Conservation (phyloP, 140 eudicot species). For the Flaveria floridana region DNA sequence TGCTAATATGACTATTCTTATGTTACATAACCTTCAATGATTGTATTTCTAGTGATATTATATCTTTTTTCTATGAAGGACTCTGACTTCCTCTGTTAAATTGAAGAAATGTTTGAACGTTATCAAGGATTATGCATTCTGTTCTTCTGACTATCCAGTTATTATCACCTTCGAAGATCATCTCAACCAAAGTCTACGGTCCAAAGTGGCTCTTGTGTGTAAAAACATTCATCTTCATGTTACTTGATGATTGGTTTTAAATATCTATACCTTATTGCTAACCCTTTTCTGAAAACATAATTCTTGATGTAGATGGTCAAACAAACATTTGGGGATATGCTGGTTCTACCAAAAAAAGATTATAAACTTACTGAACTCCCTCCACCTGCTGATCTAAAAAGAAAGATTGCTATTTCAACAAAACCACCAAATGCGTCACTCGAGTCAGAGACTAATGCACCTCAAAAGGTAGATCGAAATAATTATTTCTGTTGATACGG, state of each 20-base stretch:
- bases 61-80: conserved; percentile 13
- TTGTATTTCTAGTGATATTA: conserved; percentile 16
- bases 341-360: conserved; percentile 28
- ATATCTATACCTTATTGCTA: neutral
- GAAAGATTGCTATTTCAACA: conserved; percentile 44
- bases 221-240: conserved; percentile 6
- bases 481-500: neutral
- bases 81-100: conserved; percentile 18
- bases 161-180: conserved; percentile 20
- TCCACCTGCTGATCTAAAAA: conserved; percentile 42
- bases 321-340: conserved; percentile 36
- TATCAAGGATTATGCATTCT: conserved; percentile 17
- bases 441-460: conserved; percentile 30
- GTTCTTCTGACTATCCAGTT: conserved; percentile 17
- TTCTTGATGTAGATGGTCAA: conserved; percentile 46
- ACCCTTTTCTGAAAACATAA: conserved; percentile 3
- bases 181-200: conserved; percentile 15
- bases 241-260: neutral
- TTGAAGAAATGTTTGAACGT: conserved; percentile 3
- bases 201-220: conserved; percentile 20
- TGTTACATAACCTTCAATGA: neutral
- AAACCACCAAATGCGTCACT: conserved; percentile 46
- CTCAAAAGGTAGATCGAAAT: conserved; percentile 15
- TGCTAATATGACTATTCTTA: neutral
- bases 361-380: conserved; percentile 32